Evolutionary conservation across 1,284 basidiomycete species (phyloP).

Genomic region (Trametes polyzona): DNA sequence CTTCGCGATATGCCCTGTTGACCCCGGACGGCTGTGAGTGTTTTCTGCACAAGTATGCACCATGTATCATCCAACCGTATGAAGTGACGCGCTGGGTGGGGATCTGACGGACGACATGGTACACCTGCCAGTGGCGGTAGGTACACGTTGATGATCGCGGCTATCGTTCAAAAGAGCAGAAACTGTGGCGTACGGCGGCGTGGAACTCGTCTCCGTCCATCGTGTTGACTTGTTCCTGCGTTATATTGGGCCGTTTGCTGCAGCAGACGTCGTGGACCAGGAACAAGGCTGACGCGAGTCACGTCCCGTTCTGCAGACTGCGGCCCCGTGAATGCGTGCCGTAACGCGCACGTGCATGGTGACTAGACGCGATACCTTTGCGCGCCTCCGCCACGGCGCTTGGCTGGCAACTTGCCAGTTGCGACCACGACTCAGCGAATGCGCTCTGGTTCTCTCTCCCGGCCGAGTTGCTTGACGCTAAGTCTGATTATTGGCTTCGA

Average conservation of each 20-base stretch:
- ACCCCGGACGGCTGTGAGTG: neutral
- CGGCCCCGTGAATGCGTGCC: neutral
- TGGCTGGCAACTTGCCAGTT: too few species aligned
- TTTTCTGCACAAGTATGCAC: neutral
- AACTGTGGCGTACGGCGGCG: slow-evolving; percentile 15
- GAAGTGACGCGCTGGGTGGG: slow-evolving; percentile 67
- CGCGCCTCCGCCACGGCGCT: neutral
- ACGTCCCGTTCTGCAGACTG: neutral
- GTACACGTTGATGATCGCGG: neutral
- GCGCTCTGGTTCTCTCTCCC: too few species aligned
- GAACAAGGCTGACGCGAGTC: neutral
- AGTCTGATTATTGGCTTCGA: too few species aligned
- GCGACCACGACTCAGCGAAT: too few species aligned
- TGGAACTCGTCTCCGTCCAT: slow-evolving; percentile 33
- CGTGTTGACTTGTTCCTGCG: neutral
- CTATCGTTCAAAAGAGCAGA: rapidly evolving
- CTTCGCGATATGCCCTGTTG: slow-evolving; percentile 76
- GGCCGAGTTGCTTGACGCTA: too few species aligned
- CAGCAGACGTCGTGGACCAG: neutral
- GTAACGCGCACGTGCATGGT: neutral
- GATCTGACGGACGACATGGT: slow-evolving; percentile 67
- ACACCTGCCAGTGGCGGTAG: slow-evolving; percentile 57
- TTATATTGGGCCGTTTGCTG: too few species aligned
- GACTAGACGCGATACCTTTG: neutral
- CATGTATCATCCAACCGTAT: slow-evolving; percentile 72